Evolutionary conservation across 2,329 filamentous ascomycete species (phyloP).

Genomic region (Fonsecaea pedrosoi): DNA sequence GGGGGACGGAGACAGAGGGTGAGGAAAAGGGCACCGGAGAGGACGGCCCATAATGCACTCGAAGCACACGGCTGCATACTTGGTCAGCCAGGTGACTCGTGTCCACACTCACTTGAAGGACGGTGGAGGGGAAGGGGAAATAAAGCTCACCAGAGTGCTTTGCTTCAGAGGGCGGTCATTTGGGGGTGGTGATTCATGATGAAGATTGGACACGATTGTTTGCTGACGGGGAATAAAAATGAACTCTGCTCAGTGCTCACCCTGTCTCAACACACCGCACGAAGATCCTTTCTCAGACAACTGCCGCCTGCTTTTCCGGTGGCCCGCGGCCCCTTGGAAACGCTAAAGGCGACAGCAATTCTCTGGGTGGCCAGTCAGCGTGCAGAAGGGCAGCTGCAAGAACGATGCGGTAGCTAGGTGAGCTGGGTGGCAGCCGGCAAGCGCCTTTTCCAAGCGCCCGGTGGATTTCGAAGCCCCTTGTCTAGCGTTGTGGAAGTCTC

Average conservation of each 20-base stretch:
- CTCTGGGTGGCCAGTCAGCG: conserved; percentile 16
- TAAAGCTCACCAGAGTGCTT: background rate
- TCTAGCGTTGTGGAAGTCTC: conserved; percentile 11
- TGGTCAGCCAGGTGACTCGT: background rate
- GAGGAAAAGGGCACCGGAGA: background rate
- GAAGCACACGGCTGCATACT: background rate
- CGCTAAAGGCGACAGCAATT: conserved; percentile 19
- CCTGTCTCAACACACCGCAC: conserved; percentile 1
- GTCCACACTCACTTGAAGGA: too few relatives aligned
- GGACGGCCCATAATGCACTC: background rate
- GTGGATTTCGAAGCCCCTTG: background rate
- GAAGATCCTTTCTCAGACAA: conserved; percentile 16
- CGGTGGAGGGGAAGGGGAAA: background rate
- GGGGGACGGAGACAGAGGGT: background rate
- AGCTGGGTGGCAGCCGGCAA: conserved; percentile 24
- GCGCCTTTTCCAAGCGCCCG: conserved; percentile 28
- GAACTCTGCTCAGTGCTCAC: background rate
- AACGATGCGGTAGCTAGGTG: conserved; percentile 16
- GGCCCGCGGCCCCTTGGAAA: conserved; percentile 20
- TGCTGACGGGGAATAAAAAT: background rate
- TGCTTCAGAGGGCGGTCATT: background rate
- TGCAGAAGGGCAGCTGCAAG: conserved; percentile 7
- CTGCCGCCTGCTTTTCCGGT: conserved; percentile 21
- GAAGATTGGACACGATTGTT: background rate
- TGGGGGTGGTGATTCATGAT: background rate